These are phyloP conservation scores for Eucalyptus sideroxylon DNA, from an alignment of 345 rosid genomes.

Conservation along the genomic window DNA sequence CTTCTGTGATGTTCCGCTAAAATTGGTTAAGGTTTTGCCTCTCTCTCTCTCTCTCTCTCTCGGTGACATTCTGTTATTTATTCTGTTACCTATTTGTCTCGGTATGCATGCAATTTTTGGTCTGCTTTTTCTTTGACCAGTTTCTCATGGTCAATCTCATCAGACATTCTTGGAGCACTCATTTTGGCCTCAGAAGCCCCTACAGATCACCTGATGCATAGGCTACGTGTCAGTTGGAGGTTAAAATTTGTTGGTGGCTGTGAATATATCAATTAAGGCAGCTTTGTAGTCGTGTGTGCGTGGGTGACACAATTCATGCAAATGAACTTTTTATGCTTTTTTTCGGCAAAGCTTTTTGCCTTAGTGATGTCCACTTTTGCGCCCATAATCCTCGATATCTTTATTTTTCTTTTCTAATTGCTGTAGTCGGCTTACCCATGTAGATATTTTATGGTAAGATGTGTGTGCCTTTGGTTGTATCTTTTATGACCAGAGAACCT, in stretches of 20 bases:
- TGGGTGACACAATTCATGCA: neutral
- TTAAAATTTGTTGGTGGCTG: neutral
- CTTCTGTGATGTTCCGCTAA: conserved; percentile 89
- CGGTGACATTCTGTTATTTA: neutral
- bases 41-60: neutral
- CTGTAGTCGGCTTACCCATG: neutral
- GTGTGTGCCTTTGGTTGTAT: neutral
- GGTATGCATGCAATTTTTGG: neutral
- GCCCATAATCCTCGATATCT: neutral
- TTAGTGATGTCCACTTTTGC: neutral
- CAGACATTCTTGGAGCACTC: conserved; percentile 92
- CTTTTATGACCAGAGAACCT: conserved; percentile 51
- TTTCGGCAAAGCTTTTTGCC: neutral
- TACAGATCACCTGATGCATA: conserved; percentile 81
- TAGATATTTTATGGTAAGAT: neutral
- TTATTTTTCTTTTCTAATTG: neutral
- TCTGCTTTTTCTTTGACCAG: conserved; percentile 11
- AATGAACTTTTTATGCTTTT: neutral
- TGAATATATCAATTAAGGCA: neutral
- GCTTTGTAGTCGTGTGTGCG: neutral
- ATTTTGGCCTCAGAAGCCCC: conserved; percentile 95
- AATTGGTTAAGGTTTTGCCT: conserved; percentile 65
- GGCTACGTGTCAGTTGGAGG: conserved; percentile 82
- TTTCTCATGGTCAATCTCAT: conserved; percentile 91
- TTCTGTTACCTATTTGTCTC: neutral